Base-by-base conservation (phyloP, 2,329 filamentous ascomycete genomes). In the Cladophialophora chaetospira region DNA sequence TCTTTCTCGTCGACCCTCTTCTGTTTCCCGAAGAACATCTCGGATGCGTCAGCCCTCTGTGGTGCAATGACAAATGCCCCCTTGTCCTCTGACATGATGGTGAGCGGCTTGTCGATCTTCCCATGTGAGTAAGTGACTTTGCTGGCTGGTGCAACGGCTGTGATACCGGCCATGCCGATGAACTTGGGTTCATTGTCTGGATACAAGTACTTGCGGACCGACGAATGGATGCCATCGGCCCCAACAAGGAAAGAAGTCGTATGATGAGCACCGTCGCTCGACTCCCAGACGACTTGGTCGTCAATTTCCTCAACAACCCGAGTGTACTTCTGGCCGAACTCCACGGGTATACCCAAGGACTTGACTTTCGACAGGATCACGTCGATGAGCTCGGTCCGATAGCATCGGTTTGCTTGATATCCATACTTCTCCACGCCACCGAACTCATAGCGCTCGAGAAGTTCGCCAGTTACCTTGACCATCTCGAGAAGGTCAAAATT, bases 161-260 rank as follows among this genome's bases (percentile, higher is more conserved):
- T 73, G 28, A 73, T 72, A 4, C 68, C 75, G 3, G 75, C 64
- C n/a, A 79, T 76, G 31, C 78, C 78, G 1, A 76, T 78, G 63
- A 82, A 85, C 1, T 69, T 72, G 1, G 83, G 78, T 29, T 74
- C 66, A 1, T 80, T 62, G 0, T 76, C 72, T 0, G 81, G 79
- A 43, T 79, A 73, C 0, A 86, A 69, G 38, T 82, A 77, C 3
- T 70, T 73, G 2, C 82, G 75, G 0, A 85, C 79, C 0, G 70
- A 72, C 0, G 82, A 84, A 65, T 85, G 80, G 47, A 86, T 85
- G 1, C 83, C 83, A 56, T 86, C 83, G 0, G 81, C 80, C 0
- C 82, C 83, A 13, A 85, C 71, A 0, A 86, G 74, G 10, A 82
- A 65, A 2, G 69, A 62, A 4, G 51, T 36, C 0, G 79, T 77